phyloP scores from a whole-genome alignment of 805 yeast genomes.

The Ogataea neopini region DNA sequence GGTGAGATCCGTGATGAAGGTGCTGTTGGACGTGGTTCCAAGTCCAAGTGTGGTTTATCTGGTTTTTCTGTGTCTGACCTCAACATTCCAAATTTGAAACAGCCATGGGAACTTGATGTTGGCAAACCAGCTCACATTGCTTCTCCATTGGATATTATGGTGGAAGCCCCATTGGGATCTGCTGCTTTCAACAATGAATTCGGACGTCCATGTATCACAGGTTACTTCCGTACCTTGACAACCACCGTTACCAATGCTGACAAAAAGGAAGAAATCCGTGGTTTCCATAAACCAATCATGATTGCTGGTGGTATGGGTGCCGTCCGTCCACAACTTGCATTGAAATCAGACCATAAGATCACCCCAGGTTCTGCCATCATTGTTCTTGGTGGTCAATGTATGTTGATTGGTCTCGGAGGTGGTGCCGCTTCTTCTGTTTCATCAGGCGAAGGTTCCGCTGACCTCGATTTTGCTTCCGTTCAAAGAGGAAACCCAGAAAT shows the following conservation, averaged over 20 bases:
- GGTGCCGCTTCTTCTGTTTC: constrained; percentile 98
- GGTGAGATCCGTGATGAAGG: constrained; percentile 99
- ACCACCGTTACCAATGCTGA: constrained; percentile 66
- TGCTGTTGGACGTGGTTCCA: constrained; percentile 98
- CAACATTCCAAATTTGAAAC: constrained; percentile 77
- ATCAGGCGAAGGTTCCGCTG: constrained; percentile 96
- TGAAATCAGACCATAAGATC: constrained; percentile 75
- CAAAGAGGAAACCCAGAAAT: constrained; percentile 99
- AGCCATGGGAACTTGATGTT: constrained; percentile 93
- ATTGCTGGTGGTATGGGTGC: constrained; percentile 99
- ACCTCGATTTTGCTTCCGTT: constrained; percentile 95
- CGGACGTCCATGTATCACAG: constrained; percentile 96
- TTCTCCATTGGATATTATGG: constrained; percentile 88
- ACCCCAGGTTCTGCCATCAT: constrained; percentile 90
- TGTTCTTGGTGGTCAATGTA: constrained; percentile 95
- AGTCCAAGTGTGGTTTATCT: constrained; percentile 92
- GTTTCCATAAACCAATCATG: constrained; percentile 99
- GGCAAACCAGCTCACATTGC: constrained; percentile 96
- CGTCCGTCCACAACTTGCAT: constrained; percentile 87
- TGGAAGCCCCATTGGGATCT: constrained; percentile 95
- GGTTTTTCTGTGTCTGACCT: constrained; percentile 93
- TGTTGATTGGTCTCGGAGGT: constrained; percentile 98
- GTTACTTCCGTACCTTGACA: constrained; percentile 94
- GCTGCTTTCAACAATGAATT: constrained; percentile 98
- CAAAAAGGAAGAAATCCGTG: constrained; percentile 76